Base-by-base conservation (phyloP, 1,139 yeast genomes). In the Lodderomyces theae region DNA sequence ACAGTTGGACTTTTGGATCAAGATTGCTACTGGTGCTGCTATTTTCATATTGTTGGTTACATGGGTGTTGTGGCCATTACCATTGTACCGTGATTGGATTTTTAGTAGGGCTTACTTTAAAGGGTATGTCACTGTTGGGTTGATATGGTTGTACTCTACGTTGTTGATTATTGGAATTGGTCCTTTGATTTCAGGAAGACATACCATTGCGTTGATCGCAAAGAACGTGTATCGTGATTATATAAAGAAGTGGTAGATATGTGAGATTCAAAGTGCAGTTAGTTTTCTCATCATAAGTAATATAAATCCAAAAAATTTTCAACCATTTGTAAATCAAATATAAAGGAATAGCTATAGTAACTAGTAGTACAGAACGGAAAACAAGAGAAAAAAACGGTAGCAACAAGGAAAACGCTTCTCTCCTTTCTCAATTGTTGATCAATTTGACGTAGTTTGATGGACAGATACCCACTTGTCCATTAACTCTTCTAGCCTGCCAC, bases 401-500 rank as follows among this genome's bases (percentile, higher is more conserved):
- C n/a, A n/a, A n/a, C n/a, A n/a, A n/a, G n/a, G n/a, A n/a, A n/a
- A n/a, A n/a, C n/a, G n/a, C n/a, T n/a, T n/a, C n/a, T n/a, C n/a
- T n/a, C n/a, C n/a, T n/a, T n/a, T 21, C 12, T 30, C 39, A 41
- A 16, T 34, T 32, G 43, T 72, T 80, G 41, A 83, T 65, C 51
- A 88, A 68, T 58, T 86, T 86, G 39, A 90, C 94, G 57, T 92
- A 92, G 62, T 92, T 92, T 51, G 95, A 85, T 40, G 98, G 98
- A 63, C 96, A 90, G 53, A 92, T 92, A 52, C 98, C 98, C 39
- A 88, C 86, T 61, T 89, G 95, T 37, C 98, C 98, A 53, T 80
- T 84, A 15, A 84, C 74, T 57, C 90, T 79, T 58, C 86, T 80
- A 26, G 96, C 97, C 64, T 89, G 96, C 97, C 97, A 92, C 98